Evolutionary conservation across 2,329 filamentous ascomycete genomes (phyloP).

Genomic region (Colletotrichum brevisporum): DNA sequence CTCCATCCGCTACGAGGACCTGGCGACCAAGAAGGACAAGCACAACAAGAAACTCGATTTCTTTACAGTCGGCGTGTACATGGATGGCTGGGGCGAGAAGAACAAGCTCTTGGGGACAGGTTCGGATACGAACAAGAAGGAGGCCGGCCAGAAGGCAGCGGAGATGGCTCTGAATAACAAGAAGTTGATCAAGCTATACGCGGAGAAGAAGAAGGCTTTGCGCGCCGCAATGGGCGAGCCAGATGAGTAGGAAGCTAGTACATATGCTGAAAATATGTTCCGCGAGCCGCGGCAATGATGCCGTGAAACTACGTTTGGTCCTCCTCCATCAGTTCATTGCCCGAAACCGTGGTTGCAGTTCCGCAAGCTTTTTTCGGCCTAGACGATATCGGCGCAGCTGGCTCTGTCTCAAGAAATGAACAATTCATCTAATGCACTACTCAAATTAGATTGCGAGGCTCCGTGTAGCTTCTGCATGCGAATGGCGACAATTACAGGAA

Average conservation of each 20-base stretch:
- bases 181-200: conserved; percentile 69
- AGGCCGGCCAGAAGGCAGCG: conserved; percentile 79
- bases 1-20: conserved; percentile 73
- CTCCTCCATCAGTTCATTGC: no score
- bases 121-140: conserved; percentile 75
- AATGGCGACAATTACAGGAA: no score
- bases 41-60: conserved; percentile 68
- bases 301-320: no score
- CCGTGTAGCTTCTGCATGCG: no score
- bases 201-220: conserved; percentile 63
- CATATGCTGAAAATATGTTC: background rate
- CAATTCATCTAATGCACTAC: no score
- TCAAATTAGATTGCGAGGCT: no score
- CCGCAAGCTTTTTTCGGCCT: no score
- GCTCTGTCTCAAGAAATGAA: no score
- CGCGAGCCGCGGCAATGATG: background rate
- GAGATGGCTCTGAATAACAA: conserved; percentile 74
- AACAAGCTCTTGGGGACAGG: conserved; percentile 74
- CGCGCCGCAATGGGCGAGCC: conserved; percentile 42
- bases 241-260: background rate
- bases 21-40: conserved; percentile 63
- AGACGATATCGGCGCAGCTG: no score
- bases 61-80: conserved; percentile 74
- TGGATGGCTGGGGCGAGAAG: conserved; percentile 78
- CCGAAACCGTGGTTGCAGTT: no score